phyloP scores from a whole-genome alignment of 2,329 filamentous ascomycete species.

The Claviceps citrina region DNA sequence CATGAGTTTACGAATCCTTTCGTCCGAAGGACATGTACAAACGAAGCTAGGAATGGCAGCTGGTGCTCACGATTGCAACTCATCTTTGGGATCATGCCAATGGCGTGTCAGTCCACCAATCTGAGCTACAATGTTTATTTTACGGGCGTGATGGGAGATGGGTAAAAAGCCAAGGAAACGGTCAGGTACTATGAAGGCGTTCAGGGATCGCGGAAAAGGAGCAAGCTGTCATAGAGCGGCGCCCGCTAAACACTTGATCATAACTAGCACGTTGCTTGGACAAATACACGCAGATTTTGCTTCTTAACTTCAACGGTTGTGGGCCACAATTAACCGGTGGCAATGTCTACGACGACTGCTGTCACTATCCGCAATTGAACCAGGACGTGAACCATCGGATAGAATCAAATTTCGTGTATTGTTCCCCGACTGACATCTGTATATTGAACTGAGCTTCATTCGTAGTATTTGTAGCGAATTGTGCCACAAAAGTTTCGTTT shows the following conservation, averaged over 20 bases:
- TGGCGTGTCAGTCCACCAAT: slow-evolving; percentile 5
- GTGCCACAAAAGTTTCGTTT: no score
- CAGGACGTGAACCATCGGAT: no score
- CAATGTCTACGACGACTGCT: no score
- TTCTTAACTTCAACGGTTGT: no score
- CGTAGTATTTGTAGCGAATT: no score
- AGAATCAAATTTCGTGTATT: no score
- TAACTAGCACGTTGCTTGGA: slow-evolving; percentile 13
- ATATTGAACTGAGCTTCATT: no score
- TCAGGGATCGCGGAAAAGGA: slow-evolving; percentile 14
- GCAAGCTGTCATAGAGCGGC: slow-evolving; percentile 14
- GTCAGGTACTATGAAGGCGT: slow-evolving; percentile 18
- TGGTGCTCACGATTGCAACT: slow-evolving; percentile 8
- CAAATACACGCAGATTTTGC: slow-evolving; percentile 14
- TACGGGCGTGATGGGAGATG: slow-evolving; percentile 18
- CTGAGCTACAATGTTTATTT: slow-evolving; percentile 9
- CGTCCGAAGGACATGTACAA: slow-evolving; percentile 13
- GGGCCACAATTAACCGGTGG: no score
- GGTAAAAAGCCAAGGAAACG: slow-evolving; percentile 17
- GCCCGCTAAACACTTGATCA: slow-evolving; percentile 11
- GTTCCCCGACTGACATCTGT: no score
- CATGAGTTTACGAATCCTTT: slow-evolving; percentile 22
- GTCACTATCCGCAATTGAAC: no score
- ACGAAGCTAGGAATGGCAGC: slow-evolving; percentile 11
- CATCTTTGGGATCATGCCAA: slow-evolving; percentile 9